Evolutionary conservation across 2,329 filamentous ascomycete species (phyloP), one percentile per base, ranked within the genome.

Genomic region (Penicillium sp.): DNA sequence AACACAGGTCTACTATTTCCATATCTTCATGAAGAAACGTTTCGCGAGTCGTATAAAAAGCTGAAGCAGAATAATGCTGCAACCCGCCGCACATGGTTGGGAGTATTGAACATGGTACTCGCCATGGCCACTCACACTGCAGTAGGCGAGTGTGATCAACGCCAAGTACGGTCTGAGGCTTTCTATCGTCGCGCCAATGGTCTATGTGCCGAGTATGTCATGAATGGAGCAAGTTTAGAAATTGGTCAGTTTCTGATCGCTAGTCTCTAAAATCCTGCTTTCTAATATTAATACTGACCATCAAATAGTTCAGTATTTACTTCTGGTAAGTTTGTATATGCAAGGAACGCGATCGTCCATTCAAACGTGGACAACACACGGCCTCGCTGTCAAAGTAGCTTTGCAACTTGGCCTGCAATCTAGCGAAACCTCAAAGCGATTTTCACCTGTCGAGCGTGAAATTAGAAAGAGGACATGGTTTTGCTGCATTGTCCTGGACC

Each of bases 281-380:
- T 23, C 33, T 20, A 26, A 23, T 49, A 18, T 16, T 49, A n/a
- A n/a, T n/a, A 11, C 21, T 49, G 33, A 49, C 21, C 21, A 14
- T 47, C n/a, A 26, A 47, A 26, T 47, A 47, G 79, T 82, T 0
- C 79, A 82, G 61, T 75, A 74, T 45, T 70, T 82, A 12, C 68
- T 83, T 0, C 57, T 83, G 0, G 72, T 77, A 60, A 74, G 74
- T 5, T 77, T 80, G 47, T 83, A 83, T 57, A 69, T 83, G 0
- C 80, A 83, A 61, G 79, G 80, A 2, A 82, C 80, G 0, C 77
- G 81, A 38, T 75, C 75, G 20, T 81, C 80, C 0, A 70, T 81
- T 3, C 75, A 82, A 55, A 77, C 81, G 1, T 83, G 81, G 80
- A 79, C 73, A 0, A 71, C 79, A 0, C 81, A 83, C 59, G 80